Conservation (phyloP, 2,329 filamentous ascomycete genomes). For the Sporothrix mexicana region DNA sequence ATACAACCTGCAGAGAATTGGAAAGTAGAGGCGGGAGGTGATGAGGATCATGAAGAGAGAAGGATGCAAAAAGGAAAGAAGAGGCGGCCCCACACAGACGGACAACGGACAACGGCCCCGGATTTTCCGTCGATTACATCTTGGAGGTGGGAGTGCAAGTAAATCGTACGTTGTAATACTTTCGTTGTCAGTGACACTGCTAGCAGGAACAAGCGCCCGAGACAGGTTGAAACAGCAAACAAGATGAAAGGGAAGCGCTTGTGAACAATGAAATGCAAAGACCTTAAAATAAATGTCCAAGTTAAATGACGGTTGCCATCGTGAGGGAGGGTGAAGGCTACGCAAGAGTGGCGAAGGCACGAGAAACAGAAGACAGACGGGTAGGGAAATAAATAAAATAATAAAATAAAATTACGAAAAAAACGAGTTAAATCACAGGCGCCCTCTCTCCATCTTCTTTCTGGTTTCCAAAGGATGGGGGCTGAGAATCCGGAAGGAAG, state of each 20-base stretch:
- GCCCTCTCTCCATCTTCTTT: background rate
- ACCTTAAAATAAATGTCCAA: background rate
- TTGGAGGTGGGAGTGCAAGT: background rate
- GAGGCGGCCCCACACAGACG: background rate
- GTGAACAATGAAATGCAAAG: background rate
- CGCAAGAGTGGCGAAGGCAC: constrained; percentile 18
- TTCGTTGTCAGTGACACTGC: background rate
- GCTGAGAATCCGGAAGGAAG: background rate
- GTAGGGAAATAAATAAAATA: background rate
- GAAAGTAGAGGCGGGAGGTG: background rate
- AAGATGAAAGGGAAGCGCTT: constrained; percentile 21
- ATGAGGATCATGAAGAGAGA: background rate
- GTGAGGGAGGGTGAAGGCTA: constrained; percentile 18
- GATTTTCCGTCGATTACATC: background rate
- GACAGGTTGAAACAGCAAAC: constrained; percentile 8
- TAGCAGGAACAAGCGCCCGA: background rate
- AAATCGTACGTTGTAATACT: too few relatives aligned
- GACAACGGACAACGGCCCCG: constrained; percentile 9
- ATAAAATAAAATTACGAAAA: background rate
- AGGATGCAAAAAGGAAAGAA: background rate
- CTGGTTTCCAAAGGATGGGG: background rate
- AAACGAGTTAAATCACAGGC: background rate
- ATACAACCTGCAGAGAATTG: too few relatives aligned
- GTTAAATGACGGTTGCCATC: background rate
- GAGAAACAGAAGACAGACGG: background rate